Evolutionary conservation across 1,284 basidiomycete species (phyloP).

Genomic region (Ustilago sp.): DNA sequence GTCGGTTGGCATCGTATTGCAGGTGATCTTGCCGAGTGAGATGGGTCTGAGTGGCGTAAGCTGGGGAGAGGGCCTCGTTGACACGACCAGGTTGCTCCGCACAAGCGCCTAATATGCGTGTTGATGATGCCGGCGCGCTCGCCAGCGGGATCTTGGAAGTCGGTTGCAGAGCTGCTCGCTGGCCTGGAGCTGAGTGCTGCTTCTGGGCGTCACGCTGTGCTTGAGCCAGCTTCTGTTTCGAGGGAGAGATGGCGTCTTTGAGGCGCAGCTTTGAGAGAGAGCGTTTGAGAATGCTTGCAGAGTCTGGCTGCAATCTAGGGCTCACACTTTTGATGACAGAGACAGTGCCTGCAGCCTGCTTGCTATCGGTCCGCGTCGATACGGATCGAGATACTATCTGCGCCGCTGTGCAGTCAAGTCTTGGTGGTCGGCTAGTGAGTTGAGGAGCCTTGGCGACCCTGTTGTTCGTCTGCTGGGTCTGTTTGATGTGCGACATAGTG

Average conservation of each 20-base stretch:
- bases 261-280: constrained; percentile 38
- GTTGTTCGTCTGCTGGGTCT: constrained; percentile 22
- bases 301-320: constrained; percentile 1
- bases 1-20: not conserved
- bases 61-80: not conserved
- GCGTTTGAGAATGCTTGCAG: constrained; percentile 25
- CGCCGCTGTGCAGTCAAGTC: not conserved
- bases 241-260: constrained; percentile 27
- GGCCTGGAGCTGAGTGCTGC: not conserved
- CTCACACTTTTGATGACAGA: constrained; percentile 9
- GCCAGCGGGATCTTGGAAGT: constrained; percentile 36
- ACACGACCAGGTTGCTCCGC: constrained; percentile 22
- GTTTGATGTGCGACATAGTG: constrained; percentile 41
- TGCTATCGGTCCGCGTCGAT: constrained; percentile 22
- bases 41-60: constrained; percentile 2
- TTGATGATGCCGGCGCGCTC: constrained; percentile 9
- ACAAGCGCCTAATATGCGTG: constrained; percentile 14
- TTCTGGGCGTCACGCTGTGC: constrained; percentile 3
- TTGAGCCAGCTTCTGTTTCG: constrained; percentile 7
- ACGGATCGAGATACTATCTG: constrained; percentile 12
- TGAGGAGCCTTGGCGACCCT: constrained; percentile 21
- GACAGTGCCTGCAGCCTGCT: constrained; percentile 2
- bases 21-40: not conserved
- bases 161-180: not conserved
- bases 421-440: not conserved